Base-by-base conservation (phyloP, 768 basidiomycete genomes). In the Lentinula sp. region DNA sequence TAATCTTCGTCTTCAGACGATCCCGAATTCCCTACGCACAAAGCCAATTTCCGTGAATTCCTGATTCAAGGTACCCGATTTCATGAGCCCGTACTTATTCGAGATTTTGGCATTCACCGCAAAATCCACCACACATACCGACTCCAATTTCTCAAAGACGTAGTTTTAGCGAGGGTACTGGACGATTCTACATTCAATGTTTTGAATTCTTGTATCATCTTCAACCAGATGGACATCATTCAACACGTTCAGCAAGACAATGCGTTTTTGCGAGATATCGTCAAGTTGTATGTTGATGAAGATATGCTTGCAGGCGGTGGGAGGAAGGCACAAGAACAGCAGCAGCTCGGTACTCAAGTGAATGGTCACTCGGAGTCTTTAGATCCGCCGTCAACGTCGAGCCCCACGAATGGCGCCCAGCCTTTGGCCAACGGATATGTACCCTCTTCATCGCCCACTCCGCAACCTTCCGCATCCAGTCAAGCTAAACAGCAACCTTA, bases 181-280 rank as follows among this genome's bases (percentile, higher is more conserved):
- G 97, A 99, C 68, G 97, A 99, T 72, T 90, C 92, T 2, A 98
- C 95, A 0, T 96, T 98, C 81, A 94, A 93, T 69, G 93, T 97
- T 67, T 84, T 98, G 69, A 98, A 95, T 74, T 95, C 93, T 1
- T 92, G 92, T 74, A 94, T 99, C 72, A 93, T 98, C 70, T 98
- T 95, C 83, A 97, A 98, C 76, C 96, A 99, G 72, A 94, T 96
- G 67, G 97, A 99, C 74, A 98, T 99, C 69, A 95, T 99, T 68
- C 85, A 81, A 53, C 87, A 96, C 69, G 83, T 98, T 37, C 91
- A 94, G 70, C 82, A 80, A 61, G 91, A 97, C 66, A 81, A 81
- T 1, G 70, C 74, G 10, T 91, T 98, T 70, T 77, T 98, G 39
- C 79, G 81, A 37, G 89, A 94, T 52, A 81, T 98, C 13, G 90